These are phyloP conservation scores for Trebouxia sp. DNA, from an alignment of 139 green algal species.

Conservation along the genomic window DNA sequence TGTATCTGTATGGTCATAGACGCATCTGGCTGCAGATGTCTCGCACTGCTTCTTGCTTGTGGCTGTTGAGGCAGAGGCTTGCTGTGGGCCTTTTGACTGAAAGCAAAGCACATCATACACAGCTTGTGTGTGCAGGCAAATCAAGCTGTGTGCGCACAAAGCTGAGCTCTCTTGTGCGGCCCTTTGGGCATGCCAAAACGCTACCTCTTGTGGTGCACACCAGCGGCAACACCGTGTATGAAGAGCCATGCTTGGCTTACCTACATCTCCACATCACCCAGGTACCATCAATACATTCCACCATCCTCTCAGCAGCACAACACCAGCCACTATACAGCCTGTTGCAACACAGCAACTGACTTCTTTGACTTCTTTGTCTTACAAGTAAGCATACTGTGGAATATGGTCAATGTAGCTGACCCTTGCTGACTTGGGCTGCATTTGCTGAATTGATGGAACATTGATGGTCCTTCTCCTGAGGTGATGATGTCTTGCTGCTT, in stretches of 20 bases:
- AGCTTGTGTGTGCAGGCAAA: background rate
- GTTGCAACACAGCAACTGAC: too few relatives aligned
- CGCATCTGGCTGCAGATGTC: background rate
- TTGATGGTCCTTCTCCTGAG: too few relatives aligned
- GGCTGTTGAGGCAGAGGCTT: background rate
- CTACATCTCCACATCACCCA: constrained; percentile 7
- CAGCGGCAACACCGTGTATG: constrained; percentile 14
- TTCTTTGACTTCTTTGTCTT: too few relatives aligned
- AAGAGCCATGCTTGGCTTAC: constrained; percentile 15
- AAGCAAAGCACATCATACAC: too few relatives aligned
- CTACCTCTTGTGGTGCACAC: constrained; percentile 24
- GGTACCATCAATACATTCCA: background rate
- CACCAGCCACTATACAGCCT: too few relatives aligned
- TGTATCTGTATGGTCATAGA: too few relatives aligned
- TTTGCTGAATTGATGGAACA: too few relatives aligned
- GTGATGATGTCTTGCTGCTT: too few relatives aligned
- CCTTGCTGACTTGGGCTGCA: too few relatives aligned
- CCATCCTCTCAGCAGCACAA: background rate
- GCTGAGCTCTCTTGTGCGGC: constrained; percentile 1
- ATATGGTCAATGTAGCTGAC: too few relatives aligned
- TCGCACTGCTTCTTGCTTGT: background rate
- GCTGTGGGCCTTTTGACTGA: background rate
- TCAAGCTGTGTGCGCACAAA: background rate
- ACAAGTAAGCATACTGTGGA: too few relatives aligned
- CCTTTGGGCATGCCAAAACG: constrained; percentile 7